These are phyloP conservation scores for Vigna nakashimae DNA, from an alignment of 306 rosid species.

Conservation along the genomic window DNA sequence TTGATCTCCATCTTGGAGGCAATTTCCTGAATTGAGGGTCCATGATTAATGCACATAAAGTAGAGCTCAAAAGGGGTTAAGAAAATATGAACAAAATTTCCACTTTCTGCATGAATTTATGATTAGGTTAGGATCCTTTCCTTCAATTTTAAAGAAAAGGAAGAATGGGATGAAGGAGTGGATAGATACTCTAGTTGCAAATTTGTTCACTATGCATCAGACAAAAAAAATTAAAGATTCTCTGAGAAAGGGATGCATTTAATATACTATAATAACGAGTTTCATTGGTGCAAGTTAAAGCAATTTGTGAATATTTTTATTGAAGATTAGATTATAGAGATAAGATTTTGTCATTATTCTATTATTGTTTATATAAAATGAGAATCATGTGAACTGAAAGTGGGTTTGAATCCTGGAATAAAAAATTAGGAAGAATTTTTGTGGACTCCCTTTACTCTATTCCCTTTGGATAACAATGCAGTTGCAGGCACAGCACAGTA, in stretches of 20 bases:
- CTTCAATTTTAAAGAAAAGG: not conserved
- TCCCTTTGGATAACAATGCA: constrained; percentile 29
- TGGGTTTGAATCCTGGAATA: constrained; percentile 36
- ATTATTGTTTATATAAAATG: constrained; percentile 16
- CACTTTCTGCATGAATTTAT: constrained; percentile 1
- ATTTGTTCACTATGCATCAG: constrained; percentile 3
- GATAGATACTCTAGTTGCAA: constrained; percentile 14
- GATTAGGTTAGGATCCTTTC: not conserved
- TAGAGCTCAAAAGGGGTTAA: not conserved
- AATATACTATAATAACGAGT: constrained; percentile 12
- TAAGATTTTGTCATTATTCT: constrained; percentile 24
- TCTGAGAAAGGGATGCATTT: constrained; percentile 4
- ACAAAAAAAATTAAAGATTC: constrained; percentile 9
- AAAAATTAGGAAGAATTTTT: constrained; percentile 35
- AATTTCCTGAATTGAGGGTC: constrained; percentile 38
- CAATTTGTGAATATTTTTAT: not conserved
- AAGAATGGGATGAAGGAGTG: constrained; percentile 18
- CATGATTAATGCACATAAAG: constrained; percentile 3
- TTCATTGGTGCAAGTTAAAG: constrained; percentile 29
- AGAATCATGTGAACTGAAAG: constrained; percentile 37
- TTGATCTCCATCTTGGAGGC: constrained; percentile 59
- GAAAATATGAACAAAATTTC: not conserved
- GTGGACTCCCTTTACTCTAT: constrained; percentile 21
- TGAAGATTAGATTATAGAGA: constrained; percentile 36
- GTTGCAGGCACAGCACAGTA: not conserved